A percentile compares a stretch with the other conserved stretches of the same genome.
Conservation (phyloP, 805 yeast species). For the Saccharomycopsis babjevae region DNA sequence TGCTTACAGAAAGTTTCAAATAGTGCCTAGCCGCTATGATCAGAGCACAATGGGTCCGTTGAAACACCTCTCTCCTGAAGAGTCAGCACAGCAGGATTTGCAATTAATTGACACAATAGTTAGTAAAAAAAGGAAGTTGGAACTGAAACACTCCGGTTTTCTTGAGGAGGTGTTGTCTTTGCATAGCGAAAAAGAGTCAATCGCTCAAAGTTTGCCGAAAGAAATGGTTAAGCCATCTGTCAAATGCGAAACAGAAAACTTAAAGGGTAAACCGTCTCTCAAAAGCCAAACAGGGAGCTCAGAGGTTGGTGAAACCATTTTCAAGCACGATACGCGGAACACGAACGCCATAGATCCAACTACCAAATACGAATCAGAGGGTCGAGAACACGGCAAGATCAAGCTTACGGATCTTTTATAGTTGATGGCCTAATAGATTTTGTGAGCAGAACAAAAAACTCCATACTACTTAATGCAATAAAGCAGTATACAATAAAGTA, state of each 20-base stretch:
- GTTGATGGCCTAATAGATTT: neutral
- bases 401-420: neutral
- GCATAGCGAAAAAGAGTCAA: neutral
- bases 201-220: neutral
- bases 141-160: neutral
- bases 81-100: neutral
- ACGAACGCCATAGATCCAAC: neutral
- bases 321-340: neutral
- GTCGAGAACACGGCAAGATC: neutral
- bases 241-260: neutral
- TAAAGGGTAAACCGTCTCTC: too few species aligned
- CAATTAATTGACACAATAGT: neutral
- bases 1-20: neutral
- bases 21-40: neutral
- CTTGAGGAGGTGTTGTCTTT: neutral
- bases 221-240: neutral
- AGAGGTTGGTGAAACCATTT: too few species aligned
- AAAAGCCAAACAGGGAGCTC: too few species aligned
- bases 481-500: too few species aligned
- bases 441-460: too few species aligned
- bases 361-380: neutral
- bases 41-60: neutral
- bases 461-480: too few species aligned
- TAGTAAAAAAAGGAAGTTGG: neutral
- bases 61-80: neutral